A percentile compares a stretch with the other conserved stretches of the same genome.
These are phyloP conservation scores for Gentiana macrophylla DNA, from an alignment of 257 asterid species.

Conservation along the genomic window DNA sequence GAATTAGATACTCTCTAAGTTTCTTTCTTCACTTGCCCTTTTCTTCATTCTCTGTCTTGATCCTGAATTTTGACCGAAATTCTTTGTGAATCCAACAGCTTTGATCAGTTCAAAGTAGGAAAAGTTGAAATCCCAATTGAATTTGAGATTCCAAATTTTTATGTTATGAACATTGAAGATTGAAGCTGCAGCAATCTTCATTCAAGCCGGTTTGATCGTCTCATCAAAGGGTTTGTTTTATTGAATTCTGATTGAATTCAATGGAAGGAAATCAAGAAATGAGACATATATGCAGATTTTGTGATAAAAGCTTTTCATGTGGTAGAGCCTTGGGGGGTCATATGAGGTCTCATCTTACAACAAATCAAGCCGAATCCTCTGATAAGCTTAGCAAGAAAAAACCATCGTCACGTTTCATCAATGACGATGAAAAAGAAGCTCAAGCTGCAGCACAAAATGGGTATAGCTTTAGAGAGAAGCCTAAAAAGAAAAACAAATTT, in stretches of 20 bases:
- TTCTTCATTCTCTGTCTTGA: slow-evolving; percentile 21
- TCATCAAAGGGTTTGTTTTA: slow-evolving; percentile 8
- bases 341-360: slow-evolving; percentile 87
- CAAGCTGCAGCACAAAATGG: slow-evolving; percentile 8
- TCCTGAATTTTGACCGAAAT: slow-evolving; percentile 15
- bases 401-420: slow-evolving; percentile 22
- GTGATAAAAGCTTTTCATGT: slow-evolving; percentile 49
- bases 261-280: slow-evolving; percentile 34
- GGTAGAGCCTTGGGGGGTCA: slow-evolving; percentile 66
- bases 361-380: slow-evolving; percentile 27
- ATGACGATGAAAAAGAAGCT: slow-evolving; percentile 4
- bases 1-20: not conserved
- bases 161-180: slow-evolving; percentile 9
- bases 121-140: slow-evolving; percentile 8
- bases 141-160: slow-evolving; percentile 8
- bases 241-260: slow-evolving; percentile 5
- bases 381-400: slow-evolving; percentile 34
- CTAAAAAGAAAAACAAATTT: slow-evolving; percentile 24
- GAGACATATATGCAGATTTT: slow-evolving; percentile 57
- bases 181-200: slow-evolving; percentile 16
- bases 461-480: slow-evolving; percentile 24
- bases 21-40: not conserved
- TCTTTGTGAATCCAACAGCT: not conserved
- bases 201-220: not conserved
- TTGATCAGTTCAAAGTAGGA: slow-evolving; percentile 8